Percentiles rank a stretch among this genome's conserved stretches.
Evolutionary conservation across 177 flowering plant species (phyloP).

Genomic region (Telopea speciosissima): DNA sequence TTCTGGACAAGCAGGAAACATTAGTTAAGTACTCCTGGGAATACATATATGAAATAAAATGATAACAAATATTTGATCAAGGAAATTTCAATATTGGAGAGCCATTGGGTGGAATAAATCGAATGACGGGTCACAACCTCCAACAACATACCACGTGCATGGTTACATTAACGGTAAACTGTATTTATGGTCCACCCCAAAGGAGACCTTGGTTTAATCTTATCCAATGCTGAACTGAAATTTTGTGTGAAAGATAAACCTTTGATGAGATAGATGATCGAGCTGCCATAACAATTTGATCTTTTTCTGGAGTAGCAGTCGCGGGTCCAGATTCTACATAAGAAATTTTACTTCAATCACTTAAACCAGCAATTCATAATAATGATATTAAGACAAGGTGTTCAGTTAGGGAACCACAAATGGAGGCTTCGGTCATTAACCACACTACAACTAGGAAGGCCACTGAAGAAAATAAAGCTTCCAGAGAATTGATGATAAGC

Average conservation of each 20-base stretch:
- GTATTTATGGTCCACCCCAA: background rate
- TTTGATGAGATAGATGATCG: conserved; percentile 68
- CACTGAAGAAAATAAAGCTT: background rate
- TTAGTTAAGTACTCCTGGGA: background rate
- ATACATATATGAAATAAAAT: too few species aligned
- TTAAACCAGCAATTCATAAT: background rate
- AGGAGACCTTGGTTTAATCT: background rate
- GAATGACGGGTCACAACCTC: background rate
- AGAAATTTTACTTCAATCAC: conserved; percentile 2
- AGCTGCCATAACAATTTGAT: conserved; percentile 62
- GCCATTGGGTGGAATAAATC: background rate
- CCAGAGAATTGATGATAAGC: conserved; percentile 5
- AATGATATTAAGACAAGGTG: background rate
- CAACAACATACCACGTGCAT: too few species aligned
- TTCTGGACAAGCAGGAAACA: background rate
- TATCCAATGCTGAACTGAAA: background rate
- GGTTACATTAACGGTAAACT: background rate
- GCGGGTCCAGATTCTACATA: conserved; percentile 46
- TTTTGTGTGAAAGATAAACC: conserved; percentile 31
- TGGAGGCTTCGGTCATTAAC: background rate
- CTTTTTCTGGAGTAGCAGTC: conserved; percentile 39
- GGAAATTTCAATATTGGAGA: background rate
- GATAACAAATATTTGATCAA: background rate
- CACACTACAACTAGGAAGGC: background rate
- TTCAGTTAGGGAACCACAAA: background rate